Percentiles rank a stretch among this genome's conserved stretches.
Evolutionary conservation across 768 basidiomycete species (phyloP).

Genomic region (Pleurotus cornucopiae): DNA sequence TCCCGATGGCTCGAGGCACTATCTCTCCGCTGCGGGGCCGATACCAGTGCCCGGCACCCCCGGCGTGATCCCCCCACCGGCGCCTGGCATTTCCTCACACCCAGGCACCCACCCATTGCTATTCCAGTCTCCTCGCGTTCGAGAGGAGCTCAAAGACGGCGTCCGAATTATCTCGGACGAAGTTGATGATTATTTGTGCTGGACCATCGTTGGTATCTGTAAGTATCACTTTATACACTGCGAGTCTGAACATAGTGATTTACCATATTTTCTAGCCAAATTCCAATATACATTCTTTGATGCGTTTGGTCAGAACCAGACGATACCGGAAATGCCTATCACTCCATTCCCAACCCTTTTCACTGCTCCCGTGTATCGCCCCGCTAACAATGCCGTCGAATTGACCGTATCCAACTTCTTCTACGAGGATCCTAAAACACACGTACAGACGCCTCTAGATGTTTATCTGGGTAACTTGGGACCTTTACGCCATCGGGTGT

Average conservation of each 20-base stretch:
- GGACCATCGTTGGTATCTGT: conserved; percentile 97
- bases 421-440: conserved; percentile 67
- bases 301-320: conserved; percentile 76
- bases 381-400: conserved; percentile 70
- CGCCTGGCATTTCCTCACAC: conserved; percentile 72
- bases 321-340: conserved; percentile 73
- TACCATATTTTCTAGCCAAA: conserved; percentile 51
- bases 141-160: conserved; percentile 79
- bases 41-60: conserved; percentile 59
- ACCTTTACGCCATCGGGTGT: conserved; percentile 74
- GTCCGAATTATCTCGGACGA: conserved; percentile 75
- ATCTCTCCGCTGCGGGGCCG: conserved; percentile 85
- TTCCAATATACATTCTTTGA: conserved; percentile 96
- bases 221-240: conserved; percentile 25
- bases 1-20: conserved; percentile 79
- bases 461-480: conserved; percentile 90
- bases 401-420: conserved; percentile 88
- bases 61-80: conserved; percentile 62
- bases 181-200: conserved; percentile 92
- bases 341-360: conserved; percentile 89
- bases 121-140: conserved; percentile 75
- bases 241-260: conserved; percentile 16
- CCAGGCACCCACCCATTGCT: conserved; percentile 77
- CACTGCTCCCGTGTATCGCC: conserved; percentile 72
- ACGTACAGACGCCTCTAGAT: conserved; percentile 67